Base-by-base conservation (phyloP, 1,139 yeast species). In the Candida anutae region DNA sequence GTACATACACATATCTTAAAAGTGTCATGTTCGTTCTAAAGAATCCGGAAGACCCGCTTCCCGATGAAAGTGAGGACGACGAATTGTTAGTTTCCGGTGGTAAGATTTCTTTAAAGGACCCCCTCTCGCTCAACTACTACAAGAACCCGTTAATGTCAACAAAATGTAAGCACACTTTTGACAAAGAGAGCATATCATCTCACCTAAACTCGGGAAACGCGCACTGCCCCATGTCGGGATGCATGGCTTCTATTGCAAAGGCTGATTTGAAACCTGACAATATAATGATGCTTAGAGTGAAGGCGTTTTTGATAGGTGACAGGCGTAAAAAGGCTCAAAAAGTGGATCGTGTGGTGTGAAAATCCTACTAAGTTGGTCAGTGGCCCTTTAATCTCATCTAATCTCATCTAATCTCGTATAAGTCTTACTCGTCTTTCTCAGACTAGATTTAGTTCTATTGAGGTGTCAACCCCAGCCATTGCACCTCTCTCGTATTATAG, bases 41-140 rank as follows among this genome's bases (percentile, higher is more conserved):
- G 15, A 43, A 62, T 29, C 72, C 72, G 0, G 63, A 58, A 31
- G 62, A 58, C 22, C 65, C 67, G 4, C 46, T 65, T 13, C 69
- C 69, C 1, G 41, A 39, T 12, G 55, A 49, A 3, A 53, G 44
- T 8, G 71, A 57, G 12, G 79, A 73, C 19, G 79, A 72, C 9
- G 84, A 77, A 13, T 32, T 79, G 23, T 69, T 64, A 24, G 66
- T 79, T 4, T 72, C 72, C 3, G 93, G 90, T 28, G 90, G 90
- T 21, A 70, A 58, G 28, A 58, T 81, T 13, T 73, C 77, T 24
- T 48, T 81, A 30, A 64, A 61, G 22, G 84, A 85, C 46, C 88
- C 90, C 0, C 58, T 80, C 9, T 72, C 85, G 0, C 49, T 69
- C 36, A 58, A 64, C 32, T 49, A 55, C 22, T 77, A 69, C 46